Conservation (phyloP, 2,329 filamentous ascomycete genomes). For the Delphinella strobiligena region DNA sequence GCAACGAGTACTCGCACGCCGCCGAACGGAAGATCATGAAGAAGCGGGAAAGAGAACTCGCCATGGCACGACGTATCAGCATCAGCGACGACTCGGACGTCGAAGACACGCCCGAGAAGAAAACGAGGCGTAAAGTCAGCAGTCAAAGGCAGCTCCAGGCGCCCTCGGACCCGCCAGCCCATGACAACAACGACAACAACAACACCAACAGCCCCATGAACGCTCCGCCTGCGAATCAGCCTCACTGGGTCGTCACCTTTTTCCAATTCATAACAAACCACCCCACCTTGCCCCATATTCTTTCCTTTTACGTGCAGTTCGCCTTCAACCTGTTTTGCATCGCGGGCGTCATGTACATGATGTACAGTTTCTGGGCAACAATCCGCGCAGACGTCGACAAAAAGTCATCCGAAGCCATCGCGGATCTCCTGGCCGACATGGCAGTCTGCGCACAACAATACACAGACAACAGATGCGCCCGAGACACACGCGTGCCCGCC, state of each 20-base stretch:
- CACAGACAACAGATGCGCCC: constrained; percentile 61
- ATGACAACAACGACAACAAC: constrained; percentile 1
- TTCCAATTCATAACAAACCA: constrained; percentile 53
- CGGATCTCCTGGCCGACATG: constrained; percentile 60
- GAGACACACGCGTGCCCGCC: constrained; percentile 55
- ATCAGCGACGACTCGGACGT: constrained; percentile 16
- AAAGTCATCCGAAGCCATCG: constrained; percentile 56
- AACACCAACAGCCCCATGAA: constrained; percentile 4
- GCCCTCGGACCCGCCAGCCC: background rate
- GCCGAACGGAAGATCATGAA: constrained; percentile 8
- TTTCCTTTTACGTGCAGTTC: constrained; percentile 56
- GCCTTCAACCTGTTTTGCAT: constrained; percentile 54
- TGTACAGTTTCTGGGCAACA: constrained; percentile 57
- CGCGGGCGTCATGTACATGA: constrained; percentile 47
- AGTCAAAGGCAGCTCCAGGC: constrained; percentile 9
- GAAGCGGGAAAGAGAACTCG: constrained; percentile 3
- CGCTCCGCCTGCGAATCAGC: constrained; percentile 9
- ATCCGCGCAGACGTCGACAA: constrained; percentile 64
- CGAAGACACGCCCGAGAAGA: background rate
- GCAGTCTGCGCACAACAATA: constrained; percentile 62
- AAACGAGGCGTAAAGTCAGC: background rate
- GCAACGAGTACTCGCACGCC: constrained; percentile 5
- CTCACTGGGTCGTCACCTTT: constrained; percentile 29
- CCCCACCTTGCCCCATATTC: constrained; percentile 51
- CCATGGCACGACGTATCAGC: constrained; percentile 16